A percentile compares a stretch with the other conserved stretches of the same genome.
These are phyloP conservation scores for Neurospora sp. DNA, from an alignment of 495 filamentous ascomycete genomes.

Conservation along the genomic window DNA sequence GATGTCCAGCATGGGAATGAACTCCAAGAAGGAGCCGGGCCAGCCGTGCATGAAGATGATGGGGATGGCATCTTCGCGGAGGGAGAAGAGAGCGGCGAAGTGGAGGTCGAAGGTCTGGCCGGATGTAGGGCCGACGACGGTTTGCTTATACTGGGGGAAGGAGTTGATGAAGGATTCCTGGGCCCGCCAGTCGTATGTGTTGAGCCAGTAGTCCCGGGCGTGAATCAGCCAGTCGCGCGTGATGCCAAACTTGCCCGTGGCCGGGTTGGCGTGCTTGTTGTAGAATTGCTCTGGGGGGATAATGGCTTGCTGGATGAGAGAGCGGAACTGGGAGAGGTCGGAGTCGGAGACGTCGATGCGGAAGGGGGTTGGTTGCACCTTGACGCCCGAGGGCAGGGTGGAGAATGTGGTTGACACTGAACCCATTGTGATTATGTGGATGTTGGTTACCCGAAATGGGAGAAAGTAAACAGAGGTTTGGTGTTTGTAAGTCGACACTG, in stretches of 20 bases:
- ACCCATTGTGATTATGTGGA: neutral
- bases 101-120: slow-evolving; percentile 40
- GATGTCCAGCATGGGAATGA: slow-evolving; percentile 30
- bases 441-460: neutral
- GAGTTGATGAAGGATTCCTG: slow-evolving; percentile 49
- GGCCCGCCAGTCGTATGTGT: slow-evolving; percentile 38
- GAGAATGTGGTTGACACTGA: neutral
- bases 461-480: neutral
- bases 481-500: neutral
- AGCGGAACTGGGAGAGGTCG: slow-evolving; percentile 4
- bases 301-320: neutral
- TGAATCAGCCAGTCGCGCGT: slow-evolving; percentile 45
- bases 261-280: slow-evolving; percentile 7
- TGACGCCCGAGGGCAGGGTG: slow-evolving; percentile 5
- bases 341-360: slow-evolving; percentile 3
- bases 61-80: slow-evolving; percentile 49
- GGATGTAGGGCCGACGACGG: slow-evolving; percentile 34
- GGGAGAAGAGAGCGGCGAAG: slow-evolving; percentile 54
- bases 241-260: slow-evolving; percentile 39
- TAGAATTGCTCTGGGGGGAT: slow-evolving; percentile 8
- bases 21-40: slow-evolving; percentile 48
- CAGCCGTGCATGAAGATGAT: slow-evolving; percentile 41
- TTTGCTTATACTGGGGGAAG: slow-evolving; percentile 50
- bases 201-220: slow-evolving; percentile 44
- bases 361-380: slow-evolving; percentile 5